Conservation (phyloP, 768 basidiomycete species). For the Auricularia heimuer region DNA sequence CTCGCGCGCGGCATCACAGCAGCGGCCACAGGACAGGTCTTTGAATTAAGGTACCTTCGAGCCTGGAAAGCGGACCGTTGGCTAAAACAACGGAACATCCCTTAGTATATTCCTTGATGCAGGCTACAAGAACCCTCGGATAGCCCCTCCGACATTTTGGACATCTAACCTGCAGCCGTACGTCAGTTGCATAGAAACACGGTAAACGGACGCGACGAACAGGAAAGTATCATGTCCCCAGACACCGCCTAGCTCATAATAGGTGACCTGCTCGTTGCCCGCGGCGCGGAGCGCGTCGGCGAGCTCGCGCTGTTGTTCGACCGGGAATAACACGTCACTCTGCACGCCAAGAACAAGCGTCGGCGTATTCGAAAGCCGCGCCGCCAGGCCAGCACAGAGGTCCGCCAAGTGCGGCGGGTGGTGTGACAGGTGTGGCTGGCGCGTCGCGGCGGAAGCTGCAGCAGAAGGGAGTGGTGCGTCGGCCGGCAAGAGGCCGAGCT, state of each 20-base stretch:
- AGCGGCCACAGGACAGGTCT: no score
- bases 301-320: conserved; percentile 93
- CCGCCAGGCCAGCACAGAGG: conserved; percentile 62
- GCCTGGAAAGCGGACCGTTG: no score
- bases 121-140: conserved; percentile 68
- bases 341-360: conserved; percentile 88
- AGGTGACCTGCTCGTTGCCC: conserved; percentile 82
- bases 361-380: conserved; percentile 66
- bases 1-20: no score
- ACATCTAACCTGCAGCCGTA: conserved; percentile 54
- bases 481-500: conserved; percentile 44
- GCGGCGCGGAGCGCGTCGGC: conserved; percentile 85
- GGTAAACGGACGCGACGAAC: conserved; percentile 33
- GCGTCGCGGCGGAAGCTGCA: conserved; percentile 13
- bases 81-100: no score
- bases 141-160: conserved; percentile 82
- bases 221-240: conserved; percentile 99
- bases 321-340: conserved; percentile 92
- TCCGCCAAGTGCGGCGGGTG: conserved; percentile 66
- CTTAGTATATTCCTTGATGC: neutral
- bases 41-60: no score
- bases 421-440: conserved; percentile 55
- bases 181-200: conserved; percentile 1
- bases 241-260: conserved; percentile 97
- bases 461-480: conserved; percentile 13